Evolutionary conservation across 2,329 filamentous ascomycete species (phyloP).

Genomic region (Beauveria brongniartii): DNA sequence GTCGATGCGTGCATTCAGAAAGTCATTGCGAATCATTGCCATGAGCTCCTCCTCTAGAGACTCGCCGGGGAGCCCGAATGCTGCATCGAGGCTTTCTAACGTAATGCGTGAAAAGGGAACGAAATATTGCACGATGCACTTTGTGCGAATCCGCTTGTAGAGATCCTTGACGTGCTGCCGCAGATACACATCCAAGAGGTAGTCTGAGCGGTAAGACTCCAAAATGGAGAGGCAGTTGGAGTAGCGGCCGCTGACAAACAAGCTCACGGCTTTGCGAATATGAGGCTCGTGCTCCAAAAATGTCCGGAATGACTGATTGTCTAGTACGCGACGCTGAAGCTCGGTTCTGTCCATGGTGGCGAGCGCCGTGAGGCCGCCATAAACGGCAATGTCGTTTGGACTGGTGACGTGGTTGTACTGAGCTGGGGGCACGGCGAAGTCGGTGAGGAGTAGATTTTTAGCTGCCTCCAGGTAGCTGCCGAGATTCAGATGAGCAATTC

Average conservation of each 20-base stretch:
- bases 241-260: slow-evolving; percentile 88
- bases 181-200: slow-evolving; percentile 82
- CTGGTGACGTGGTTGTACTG: slow-evolving; percentile 66
- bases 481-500: slow-evolving; percentile 42
- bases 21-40: slow-evolving; percentile 64
- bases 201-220: slow-evolving; percentile 74
- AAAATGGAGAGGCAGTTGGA: slow-evolving; percentile 75
- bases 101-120: slow-evolving; percentile 84
- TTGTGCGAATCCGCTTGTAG: slow-evolving; percentile 70
- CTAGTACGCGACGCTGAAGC: slow-evolving; percentile 68
- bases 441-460: slow-evolving; percentile 56
- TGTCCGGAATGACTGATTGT: slow-evolving; percentile 70
- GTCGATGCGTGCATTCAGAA: slow-evolving; percentile 74
- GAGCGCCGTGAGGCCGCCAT: slow-evolving; percentile 82
- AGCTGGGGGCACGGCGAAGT: slow-evolving; percentile 39
- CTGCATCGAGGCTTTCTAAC: slow-evolving; percentile 65
- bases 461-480: slow-evolving; percentile 56
- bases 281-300: slow-evolving; percentile 92
- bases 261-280: slow-evolving; percentile 79
- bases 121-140: slow-evolving; percentile 91
- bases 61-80: slow-evolving; percentile 59
- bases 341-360: slow-evolving; percentile 78
- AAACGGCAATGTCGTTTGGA: slow-evolving; percentile 83
- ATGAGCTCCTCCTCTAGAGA: slow-evolving; percentile 68
- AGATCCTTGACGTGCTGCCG: slow-evolving; percentile 63